Evolutionary conservation across 2,329 filamentous ascomycete genomes (phyloP), one percentile per base, ranked within the genome.

Genomic region (Phialophora verrucosa): DNA sequence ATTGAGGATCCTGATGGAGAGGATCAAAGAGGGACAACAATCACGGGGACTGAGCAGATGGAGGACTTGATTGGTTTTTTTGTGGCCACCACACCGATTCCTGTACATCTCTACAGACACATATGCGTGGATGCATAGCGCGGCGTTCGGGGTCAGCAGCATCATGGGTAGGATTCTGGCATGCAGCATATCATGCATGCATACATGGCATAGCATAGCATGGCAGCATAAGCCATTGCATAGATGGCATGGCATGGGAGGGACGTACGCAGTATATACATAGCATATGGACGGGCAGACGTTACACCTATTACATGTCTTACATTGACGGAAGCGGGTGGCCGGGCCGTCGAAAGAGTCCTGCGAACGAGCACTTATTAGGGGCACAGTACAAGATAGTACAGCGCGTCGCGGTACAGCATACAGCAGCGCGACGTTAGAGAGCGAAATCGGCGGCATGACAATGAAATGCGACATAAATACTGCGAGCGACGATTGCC

Each of bases 1-100:
- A 10, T 51, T 71, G 54, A 27, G 68, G 55, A 71, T 70, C n/a
- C 38, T 71, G 35, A 68, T 66, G 65, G 65, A 67, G 35, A 35
- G 69, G 27, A 62, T 71, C 44, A 62, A 57, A 44, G 60, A 68
- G 29, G 55, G 56, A 5, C 51, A 38, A 59, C 55, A 6, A 3
- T 8, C 8, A 12, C 3, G 11, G 32, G 10, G 10, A 35, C 2
- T 35, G 10, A 12, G 2, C 4, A 35, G 10, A 35, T 11, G 53
- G 29, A 35, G 29, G 14, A 32, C 17, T 56, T 20, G 35, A 27
- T 7, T 6, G 47, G n/a, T 12, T 12, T 8, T 50, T 20, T 25
- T 5, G 14, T 27, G 23, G 23, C 7, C 7, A 14, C 12, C 14
- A 42, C 4, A 14, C 17, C 38, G 14, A 42, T 42, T 42, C 38